phyloP scores from a whole-genome alignment of 1,139 yeast genomes.

The Ogataea hybrid region DNA sequence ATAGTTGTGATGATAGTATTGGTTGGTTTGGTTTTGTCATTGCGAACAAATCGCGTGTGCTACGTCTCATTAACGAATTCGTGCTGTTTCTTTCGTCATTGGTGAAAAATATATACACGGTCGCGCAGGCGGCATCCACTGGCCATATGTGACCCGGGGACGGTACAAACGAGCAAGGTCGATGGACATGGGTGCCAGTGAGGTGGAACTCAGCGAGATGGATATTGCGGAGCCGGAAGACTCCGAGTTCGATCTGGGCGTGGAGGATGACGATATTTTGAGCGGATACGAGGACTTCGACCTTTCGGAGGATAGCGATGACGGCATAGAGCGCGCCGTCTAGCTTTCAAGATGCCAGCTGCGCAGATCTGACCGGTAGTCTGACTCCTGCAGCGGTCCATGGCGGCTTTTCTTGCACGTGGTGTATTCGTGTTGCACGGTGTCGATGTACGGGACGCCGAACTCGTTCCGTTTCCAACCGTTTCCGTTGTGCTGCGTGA shows the following conservation, averaged over 20 bases:
- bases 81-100: slow-evolving; percentile 14
- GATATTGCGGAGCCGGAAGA: slow-evolving; percentile 9
- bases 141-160: slow-evolving; percentile 20
- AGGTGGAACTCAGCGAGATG: slow-evolving; percentile 11
- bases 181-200: slow-evolving; percentile 16
- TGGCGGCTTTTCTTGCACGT: background rate
- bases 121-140: slow-evolving; percentile 16
- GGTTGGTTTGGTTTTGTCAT: background rate
- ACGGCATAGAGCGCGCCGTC: slow-evolving; percentile 28
- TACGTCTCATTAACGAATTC: slow-evolving; percentile 20
- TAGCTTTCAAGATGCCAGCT: slow-evolving; percentile 29
- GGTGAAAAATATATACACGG: slow-evolving; percentile 3
- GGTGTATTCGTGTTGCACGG: slow-evolving; percentile 22
- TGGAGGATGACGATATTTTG: slow-evolving; percentile 20
- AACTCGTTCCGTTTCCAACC: slow-evolving; percentile 56
- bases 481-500: slow-evolving; percentile 63
- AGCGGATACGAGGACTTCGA: slow-evolving; percentile 24
- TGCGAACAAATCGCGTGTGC: slow-evolving; percentile 17
- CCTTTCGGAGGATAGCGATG: slow-evolving; percentile 27
- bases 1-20: slow-evolving; percentile 2
- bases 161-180: slow-evolving; percentile 24
- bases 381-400: slow-evolving; percentile 27
- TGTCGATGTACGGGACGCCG: slow-evolving; percentile 34
- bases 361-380: slow-evolving; percentile 28
- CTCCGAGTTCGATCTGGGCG: slow-evolving; percentile 12